Conservation (phyloP, 805 yeast species). For the Sungouiozyma ichnusensis region DNA sequence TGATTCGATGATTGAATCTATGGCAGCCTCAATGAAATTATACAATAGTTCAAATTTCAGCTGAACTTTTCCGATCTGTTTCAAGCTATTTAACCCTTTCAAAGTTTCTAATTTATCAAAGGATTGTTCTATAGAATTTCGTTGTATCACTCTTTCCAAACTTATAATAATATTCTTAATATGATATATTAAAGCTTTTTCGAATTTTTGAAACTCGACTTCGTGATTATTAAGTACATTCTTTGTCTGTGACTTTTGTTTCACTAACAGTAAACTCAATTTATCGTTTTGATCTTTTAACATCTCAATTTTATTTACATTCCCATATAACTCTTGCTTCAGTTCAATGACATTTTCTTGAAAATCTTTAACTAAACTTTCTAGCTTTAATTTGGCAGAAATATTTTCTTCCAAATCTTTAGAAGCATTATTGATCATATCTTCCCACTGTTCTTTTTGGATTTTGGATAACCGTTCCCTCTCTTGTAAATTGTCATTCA, state of each 20-base stretch:
- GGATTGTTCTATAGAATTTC: constrained; percentile 49
- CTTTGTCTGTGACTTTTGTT: constrained; percentile 1
- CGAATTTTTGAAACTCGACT: constrained; percentile 32
- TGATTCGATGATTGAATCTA: constrained; percentile 46
- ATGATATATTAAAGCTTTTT: constrained; percentile 35
- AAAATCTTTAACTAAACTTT: neutral
- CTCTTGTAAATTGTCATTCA: neutral
- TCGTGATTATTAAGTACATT: constrained; percentile 5
- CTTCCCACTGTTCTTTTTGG: neutral
- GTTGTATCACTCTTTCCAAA: constrained; percentile 47
- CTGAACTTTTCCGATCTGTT: constrained; percentile 22
- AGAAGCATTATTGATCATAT: neutral
- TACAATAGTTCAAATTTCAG: constrained; percentile 35
- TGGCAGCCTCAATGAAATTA: constrained; percentile 50
- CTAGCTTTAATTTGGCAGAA: neutral
- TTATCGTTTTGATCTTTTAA: constrained; percentile 1
- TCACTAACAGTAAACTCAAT: neutral
- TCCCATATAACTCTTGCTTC: neutral
- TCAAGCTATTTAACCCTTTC: constrained; percentile 15
- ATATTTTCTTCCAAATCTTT: constrained; percentile 1
- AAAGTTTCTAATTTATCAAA: constrained; percentile 37
- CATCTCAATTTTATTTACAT: constrained; percentile 6
- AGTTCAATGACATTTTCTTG: constrained; percentile 2
- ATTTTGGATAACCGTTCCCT: neutral
- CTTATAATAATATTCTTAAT: constrained; percentile 41